Percentiles rank a stretch among this genome's conserved stretches.
Evolutionary conservation across 2,329 filamentous ascomycete species (phyloP).

Genomic region (Thermothelomyces thermophilus): DNA sequence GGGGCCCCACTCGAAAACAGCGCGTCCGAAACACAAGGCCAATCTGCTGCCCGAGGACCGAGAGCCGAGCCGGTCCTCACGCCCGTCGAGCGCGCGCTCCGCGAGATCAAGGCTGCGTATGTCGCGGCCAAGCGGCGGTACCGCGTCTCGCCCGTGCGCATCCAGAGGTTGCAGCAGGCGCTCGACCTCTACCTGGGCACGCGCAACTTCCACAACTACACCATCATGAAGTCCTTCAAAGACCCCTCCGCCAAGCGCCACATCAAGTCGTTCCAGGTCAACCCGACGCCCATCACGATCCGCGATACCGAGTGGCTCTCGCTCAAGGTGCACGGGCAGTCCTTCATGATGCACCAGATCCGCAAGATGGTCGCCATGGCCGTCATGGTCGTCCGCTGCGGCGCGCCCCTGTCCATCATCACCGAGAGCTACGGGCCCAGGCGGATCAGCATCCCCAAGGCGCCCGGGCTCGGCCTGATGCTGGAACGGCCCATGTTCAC

Average conservation of each 20-base stretch:
- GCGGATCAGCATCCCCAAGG: constrained; percentile 86
- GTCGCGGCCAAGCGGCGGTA: constrained; percentile 77
- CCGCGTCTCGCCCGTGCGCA: constrained; percentile 65
- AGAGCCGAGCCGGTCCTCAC: constrained; percentile 28
- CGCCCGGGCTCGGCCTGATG: constrained; percentile 78
- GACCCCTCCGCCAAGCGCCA: constrained; percentile 83
- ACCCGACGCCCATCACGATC: constrained; percentile 71
- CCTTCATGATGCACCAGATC: constrained; percentile 99
- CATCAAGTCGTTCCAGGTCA: constrained; percentile 86
- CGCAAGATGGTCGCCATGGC: constrained; percentile 98
- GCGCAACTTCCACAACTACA: constrained; percentile 95
- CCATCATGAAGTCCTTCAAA: constrained; percentile 72
- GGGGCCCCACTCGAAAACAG: neutral
- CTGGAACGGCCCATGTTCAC: constrained; percentile 90
- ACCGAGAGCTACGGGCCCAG: constrained; percentile 63
- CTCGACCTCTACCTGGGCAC: constrained; percentile 76
- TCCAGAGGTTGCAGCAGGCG: constrained; percentile 67
- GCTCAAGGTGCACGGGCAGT: constrained; percentile 92
- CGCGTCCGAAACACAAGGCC: neutral
- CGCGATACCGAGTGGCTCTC: constrained; percentile 92
- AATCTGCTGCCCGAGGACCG: neutral
- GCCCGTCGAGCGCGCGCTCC: constrained; percentile 59
- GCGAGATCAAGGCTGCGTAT: constrained; percentile 74
- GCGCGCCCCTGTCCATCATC: constrained; percentile 66
- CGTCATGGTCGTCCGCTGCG: constrained; percentile 75